Base-by-base conservation (phyloP, 495 filamentous ascomycete genomes). In the Platismatia glauca region DNA sequence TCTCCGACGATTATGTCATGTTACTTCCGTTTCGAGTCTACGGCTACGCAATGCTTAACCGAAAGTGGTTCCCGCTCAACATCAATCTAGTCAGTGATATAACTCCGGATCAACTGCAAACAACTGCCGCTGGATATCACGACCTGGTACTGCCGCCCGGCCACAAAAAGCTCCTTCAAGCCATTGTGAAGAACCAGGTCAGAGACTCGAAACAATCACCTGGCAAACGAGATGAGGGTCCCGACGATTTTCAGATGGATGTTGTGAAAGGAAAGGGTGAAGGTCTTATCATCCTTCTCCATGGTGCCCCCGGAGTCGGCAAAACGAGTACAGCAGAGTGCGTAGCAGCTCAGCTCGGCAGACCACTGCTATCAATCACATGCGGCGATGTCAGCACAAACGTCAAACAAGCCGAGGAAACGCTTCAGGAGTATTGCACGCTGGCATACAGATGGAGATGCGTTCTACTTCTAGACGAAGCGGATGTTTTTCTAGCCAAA, bases 401-500 rank as follows among this genome's bases (percentile, higher is more conserved):
- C 29, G 58, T 55, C 27, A 62, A 64, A 27, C 18, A 18, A 29
- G 64, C 64, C 33, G 57, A 59, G 27, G 37, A 27, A 34, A 43
- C 80, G 31, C 75, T 84, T 18, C 71, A 77, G 59, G 70, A 77
- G 46, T 81, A 80, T 61, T 70, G 66, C 31, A 59, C 63, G 16
- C 63, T 60, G 6, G 59, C 55, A 29, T 11, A 58, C 18, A 52
- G 37, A 13, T 72, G 69, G 71, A 55, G 65, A 41, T 74, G 76
- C 16, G 74, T 82, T 41, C 69, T 84, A 0, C 72, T 84, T 0
- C 74, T 89, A 0, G 86, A 89, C 57, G 85, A 89, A 71, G 83
- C 82, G 41, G 86, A 89, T 61, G 82, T 87, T 15, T 88, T 87
- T 74, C 76, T 88, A 20, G 81, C 85, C 69, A 77, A 71, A 57